Percentiles rank a stretch among this genome's conserved stretches.
Evolutionary conservation across 306 rosid genomes (phyloP).

Genomic region (Fragaria ananassa): DNA sequence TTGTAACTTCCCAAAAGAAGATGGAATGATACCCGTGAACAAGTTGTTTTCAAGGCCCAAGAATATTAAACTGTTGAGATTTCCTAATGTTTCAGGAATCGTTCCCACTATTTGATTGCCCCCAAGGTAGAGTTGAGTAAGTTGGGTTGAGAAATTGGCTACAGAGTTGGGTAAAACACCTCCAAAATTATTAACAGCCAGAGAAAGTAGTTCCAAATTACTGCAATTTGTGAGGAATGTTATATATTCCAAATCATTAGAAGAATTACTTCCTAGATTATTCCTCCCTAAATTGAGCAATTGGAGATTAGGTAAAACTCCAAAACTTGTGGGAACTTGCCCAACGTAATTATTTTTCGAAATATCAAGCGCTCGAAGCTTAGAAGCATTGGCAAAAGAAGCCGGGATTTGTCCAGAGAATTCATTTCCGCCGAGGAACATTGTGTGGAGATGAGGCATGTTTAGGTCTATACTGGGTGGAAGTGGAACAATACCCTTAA

Average conservation of each 20-base stretch:
- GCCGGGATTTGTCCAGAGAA: slow-evolving; percentile 37
- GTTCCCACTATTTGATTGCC: slow-evolving; percentile 21
- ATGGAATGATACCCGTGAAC: slow-evolving; percentile 29
- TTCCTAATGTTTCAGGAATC: slow-evolving; percentile 26
- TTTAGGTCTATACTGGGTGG: slow-evolving; percentile 25
- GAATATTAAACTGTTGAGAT: slow-evolving; percentile 6
- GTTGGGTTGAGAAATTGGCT: slow-evolving; percentile 34
- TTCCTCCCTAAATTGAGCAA: too few species aligned
- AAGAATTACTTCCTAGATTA: slow-evolving; percentile 27
- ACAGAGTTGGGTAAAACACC: slow-evolving; percentile 31
- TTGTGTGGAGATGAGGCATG: slow-evolving; percentile 15
- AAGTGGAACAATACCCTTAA: slow-evolving; percentile 34
- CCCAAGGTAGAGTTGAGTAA: neutral
- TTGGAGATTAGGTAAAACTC: neutral
- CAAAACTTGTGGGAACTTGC: slow-evolving; percentile 21
- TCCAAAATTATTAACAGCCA: slow-evolving; percentile 28
- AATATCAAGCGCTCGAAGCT: neutral
- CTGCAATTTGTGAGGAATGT: slow-evolving; percentile 30
- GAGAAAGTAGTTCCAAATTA: neutral
- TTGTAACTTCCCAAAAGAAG: slow-evolving; percentile 22
- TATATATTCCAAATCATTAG: slow-evolving; percentile 31
- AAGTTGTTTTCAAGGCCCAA: neutral
- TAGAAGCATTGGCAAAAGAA: slow-evolving; percentile 36
- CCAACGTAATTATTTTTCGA: neutral
- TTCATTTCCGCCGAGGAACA: slow-evolving; percentile 12